Evolutionary conservation across 345 rosid species (phyloP).

Genomic region (Aethionema arabicum): DNA sequence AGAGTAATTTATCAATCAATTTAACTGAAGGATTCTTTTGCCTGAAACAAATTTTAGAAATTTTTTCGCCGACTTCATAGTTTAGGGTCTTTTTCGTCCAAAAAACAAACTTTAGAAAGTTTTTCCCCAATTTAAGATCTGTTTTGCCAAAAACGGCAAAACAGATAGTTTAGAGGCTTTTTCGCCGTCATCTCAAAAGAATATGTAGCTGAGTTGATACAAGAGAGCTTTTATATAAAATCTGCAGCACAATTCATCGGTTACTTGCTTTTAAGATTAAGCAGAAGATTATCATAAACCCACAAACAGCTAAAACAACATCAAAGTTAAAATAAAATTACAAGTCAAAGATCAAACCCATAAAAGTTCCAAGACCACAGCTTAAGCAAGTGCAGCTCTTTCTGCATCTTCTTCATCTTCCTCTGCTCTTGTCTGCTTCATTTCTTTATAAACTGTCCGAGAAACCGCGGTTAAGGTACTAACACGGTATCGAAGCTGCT

Average conservation of each 20-base stretch:
- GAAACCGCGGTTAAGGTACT: neutral
- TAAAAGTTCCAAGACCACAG: conserved; percentile 23
- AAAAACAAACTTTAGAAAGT: too few species aligned
- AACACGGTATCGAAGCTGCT: conserved; percentile 52
- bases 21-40: too few species aligned
- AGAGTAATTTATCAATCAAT: too few species aligned
- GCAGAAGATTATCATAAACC: conserved; percentile 26
- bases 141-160: too few species aligned
- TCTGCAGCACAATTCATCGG: conserved; percentile 28
- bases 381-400: conserved; percentile 17
- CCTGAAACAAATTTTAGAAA: too few species aligned
- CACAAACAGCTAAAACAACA: conserved; percentile 32
- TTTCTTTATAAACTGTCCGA: neutral
- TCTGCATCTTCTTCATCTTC: conserved; percentile 7
- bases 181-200: too few species aligned
- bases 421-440: conserved; percentile 16
- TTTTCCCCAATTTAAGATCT: too few species aligned
- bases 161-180: too few species aligned
- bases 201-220: conserved; percentile 26
- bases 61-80: too few species aligned
- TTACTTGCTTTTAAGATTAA: conserved; percentile 18
- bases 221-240: conserved; percentile 25
- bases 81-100: too few species aligned
- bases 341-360: conserved; percentile 15
- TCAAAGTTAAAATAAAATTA: conserved; percentile 34